Evolutionary conservation across 495 filamentous ascomycete genomes (phyloP), one percentile per base, ranked within the genome.

Genomic region (Penicillium canescens): DNA sequence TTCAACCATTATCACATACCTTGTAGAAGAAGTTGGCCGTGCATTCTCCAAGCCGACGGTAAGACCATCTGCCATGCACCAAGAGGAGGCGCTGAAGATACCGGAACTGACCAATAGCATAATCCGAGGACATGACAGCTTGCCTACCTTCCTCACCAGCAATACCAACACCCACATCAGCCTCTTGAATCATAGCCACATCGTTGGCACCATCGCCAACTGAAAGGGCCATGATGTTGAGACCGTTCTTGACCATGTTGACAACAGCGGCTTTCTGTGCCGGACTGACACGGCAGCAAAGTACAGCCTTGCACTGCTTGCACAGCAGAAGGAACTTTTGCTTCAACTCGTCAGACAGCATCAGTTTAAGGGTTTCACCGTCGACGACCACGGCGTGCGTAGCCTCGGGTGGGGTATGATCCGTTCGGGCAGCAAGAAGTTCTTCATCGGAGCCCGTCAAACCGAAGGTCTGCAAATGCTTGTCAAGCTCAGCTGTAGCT

Each of bases 21-120:
- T 99, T 99, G 82, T 99, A 99, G 78, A 99, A 99, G 82, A 99
- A 99, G 67, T 99, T 99, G 63, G 92, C 90, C 59, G 93, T 96
- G 24, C 89, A 88, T 79, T 99, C 95, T 44, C 85, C 92, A 67
- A 98, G 74, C 57, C 95, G 86, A 28, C 93, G 81, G 71, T 99
- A 99, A 34, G 90, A 95, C 90, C 94, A 99, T 55, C 95, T 83
- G 36, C 95, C 95, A 68, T 99, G 95, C 28, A 99, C 92, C 41
- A 99, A 83, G 46, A 98, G 83, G 42, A 99, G 81, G 49, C 95
- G 83, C 61, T 92, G 87, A 36, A 99, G 77, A 73, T 92, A 99
- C 23, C 92, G 84, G 77, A 99, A 99, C 70, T 99, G 95, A 14
- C 92, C 95, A 64, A 99, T 96, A 35, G 94, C 94, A 71, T 96